phyloP scores from a whole-genome alignment of 2,329 filamentous ascomycete genomes.

The Diaporthe sp. region DNA sequence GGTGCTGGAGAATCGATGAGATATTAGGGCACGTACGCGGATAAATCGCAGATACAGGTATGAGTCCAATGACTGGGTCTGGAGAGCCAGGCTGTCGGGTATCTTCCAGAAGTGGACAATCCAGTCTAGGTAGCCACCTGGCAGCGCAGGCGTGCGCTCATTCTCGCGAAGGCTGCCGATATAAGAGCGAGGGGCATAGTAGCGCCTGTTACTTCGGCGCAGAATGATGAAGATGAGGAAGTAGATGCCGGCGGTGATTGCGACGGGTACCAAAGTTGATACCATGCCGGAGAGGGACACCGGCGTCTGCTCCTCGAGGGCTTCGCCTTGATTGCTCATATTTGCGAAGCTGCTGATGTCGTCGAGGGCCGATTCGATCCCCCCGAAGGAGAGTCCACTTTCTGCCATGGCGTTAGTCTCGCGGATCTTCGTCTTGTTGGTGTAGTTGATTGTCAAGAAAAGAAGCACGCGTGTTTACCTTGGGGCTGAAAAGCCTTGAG shows the following conservation, averaged over 20 bases:
- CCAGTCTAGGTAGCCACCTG: conserved; percentile 77
- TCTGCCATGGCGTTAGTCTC: conserved; percentile 29
- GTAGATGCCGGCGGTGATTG: conserved; percentile 55
- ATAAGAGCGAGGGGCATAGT: conserved; percentile 65
- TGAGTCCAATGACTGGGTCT: conserved; percentile 41
- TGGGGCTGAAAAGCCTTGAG: conserved; percentile 3
- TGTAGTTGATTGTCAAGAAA: conserved; percentile 11
- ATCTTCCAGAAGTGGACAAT: conserved; percentile 75
- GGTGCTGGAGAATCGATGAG: not conserved
- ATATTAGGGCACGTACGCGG: conserved; percentile 16
- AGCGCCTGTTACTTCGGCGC: conserved; percentile 60
- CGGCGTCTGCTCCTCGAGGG: not conserved
- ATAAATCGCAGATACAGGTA: conserved; percentile 41
- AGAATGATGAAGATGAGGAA: conserved; percentile 60
- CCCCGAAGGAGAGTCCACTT: not conserved
- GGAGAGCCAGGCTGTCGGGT: conserved; percentile 77
- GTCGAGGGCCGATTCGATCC: not conserved
- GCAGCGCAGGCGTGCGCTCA: conserved; percentile 70
- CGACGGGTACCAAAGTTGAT: conserved; percentile 57
- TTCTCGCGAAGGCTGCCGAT: conserved; percentile 61
- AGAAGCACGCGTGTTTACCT: conserved; percentile 15
- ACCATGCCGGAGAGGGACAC: conserved; percentile 52
- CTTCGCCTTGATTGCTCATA: conserved; percentile 33
- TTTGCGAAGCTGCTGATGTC: not conserved
- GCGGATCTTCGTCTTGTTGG: not conserved